phyloP scores from a whole-genome alignment of 2,329 filamentous ascomycete species.

The Arachnomyces sp. region DNA sequence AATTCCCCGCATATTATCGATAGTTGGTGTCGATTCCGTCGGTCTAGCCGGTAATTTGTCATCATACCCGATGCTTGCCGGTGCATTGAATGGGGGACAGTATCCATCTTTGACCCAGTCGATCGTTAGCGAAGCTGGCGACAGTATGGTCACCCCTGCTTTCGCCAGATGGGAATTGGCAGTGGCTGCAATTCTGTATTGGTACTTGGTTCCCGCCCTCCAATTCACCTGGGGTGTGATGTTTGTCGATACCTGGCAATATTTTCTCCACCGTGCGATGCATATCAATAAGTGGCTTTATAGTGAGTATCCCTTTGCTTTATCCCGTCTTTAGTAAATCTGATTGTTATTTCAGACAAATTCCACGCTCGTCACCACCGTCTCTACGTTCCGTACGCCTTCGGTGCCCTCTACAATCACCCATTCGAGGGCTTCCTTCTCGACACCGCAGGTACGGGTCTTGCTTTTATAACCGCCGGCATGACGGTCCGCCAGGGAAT shows the following conservation, averaged over 20 bases:
- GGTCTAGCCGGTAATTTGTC: constrained; percentile 69
- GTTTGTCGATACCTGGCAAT: constrained; percentile 94
- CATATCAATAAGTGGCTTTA: constrained; percentile 97
- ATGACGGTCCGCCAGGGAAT: constrained; percentile 84
- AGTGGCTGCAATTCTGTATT: constrained; percentile 70
- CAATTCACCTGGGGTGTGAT: constrained; percentile 69
- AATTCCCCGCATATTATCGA: constrained; percentile 62
- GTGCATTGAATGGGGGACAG: constrained; percentile 66
- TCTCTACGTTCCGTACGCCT: constrained; percentile 95
- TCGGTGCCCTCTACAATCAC: constrained; percentile 94
- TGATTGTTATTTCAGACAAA: constrained; percentile 47
- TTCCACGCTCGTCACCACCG: constrained; percentile 95
- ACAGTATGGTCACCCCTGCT: constrained; percentile 49
- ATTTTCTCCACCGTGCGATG: constrained; percentile 93
- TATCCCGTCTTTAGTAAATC: constrained; percentile 6
- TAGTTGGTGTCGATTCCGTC: constrained; percentile 67
- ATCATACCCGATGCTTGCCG: constrained; percentile 63
- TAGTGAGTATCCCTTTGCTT: constrained; percentile 49
- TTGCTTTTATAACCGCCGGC: constrained; percentile 71
- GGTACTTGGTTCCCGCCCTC: constrained; percentile 62
- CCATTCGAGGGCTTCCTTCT: constrained; percentile 88
- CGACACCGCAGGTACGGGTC: constrained; percentile 77
- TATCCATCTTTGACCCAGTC: constrained; percentile 64
- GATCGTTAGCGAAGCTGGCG: constrained; percentile 44
- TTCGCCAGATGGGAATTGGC: constrained; percentile 79